A percentile compares a stretch with the other conserved stretches of the same genome.
Evolutionary conservation across 1,139 yeast species (phyloP).

Genomic region (Eremothecium coryli): DNA sequence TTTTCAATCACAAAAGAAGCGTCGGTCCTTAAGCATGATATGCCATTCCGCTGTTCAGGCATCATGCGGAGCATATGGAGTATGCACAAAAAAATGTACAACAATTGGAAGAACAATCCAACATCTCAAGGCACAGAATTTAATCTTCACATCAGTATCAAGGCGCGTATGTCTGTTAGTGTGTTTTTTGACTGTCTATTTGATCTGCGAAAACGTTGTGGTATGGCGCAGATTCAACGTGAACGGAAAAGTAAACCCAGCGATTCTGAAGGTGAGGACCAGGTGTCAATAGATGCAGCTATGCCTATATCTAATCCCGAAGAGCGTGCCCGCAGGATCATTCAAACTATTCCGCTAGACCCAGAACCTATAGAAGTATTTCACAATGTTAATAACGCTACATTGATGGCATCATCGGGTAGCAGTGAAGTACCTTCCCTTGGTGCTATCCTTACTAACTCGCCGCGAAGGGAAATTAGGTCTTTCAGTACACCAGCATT

Average conservation of each 20-base stretch:
- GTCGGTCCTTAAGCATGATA: conserved; percentile 80
- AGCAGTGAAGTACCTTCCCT: conserved; percentile 15
- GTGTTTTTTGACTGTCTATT: conserved; percentile 86
- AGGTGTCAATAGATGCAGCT: conserved; percentile 27
- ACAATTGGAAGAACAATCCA: conserved; percentile 25
- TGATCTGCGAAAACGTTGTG: conserved; percentile 75
- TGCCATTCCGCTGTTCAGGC: conserved; percentile 87
- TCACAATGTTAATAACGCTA: conserved; percentile 26
- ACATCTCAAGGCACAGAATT: conserved; percentile 15
- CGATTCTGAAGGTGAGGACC: conserved; percentile 15
- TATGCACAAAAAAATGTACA: conserved; percentile 44
- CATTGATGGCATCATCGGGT: conserved; percentile 14
- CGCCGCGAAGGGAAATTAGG: conserved; percentile 8
- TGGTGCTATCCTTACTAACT: conserved; percentile 13
- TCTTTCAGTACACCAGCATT: neutral
- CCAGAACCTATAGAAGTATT: conserved; percentile 78
- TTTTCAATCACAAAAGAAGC: conserved; percentile 65
- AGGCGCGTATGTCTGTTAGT: conserved; percentile 84
- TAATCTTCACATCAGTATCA: conserved; percentile 45
- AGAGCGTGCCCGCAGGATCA: conserved; percentile 60
- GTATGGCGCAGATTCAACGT: conserved; percentile 53
- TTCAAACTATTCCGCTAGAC: conserved; percentile 69
- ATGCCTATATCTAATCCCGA: conserved; percentile 56
- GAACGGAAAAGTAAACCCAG: conserved; percentile 17
- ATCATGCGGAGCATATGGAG: conserved; percentile 95